phyloP scores from a whole-genome alignment of 306 rosid genomes.

The Leucaena leucocephala region DNA sequence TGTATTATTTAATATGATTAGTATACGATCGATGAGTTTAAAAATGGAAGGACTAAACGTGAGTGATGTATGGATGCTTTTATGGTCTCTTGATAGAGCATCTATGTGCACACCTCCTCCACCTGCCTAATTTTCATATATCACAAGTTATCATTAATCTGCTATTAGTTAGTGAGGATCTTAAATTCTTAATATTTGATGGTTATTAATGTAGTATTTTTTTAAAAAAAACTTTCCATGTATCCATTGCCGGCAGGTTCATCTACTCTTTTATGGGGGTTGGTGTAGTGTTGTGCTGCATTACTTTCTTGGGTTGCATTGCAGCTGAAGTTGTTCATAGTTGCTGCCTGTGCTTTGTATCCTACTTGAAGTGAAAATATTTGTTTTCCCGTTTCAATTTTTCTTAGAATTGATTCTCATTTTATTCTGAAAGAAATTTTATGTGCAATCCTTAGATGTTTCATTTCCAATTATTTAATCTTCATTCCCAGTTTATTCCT shows the following conservation, averaged over 20 bases:
- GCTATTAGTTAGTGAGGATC: conserved; percentile 14
- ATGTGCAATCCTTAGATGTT: conserved; percentile 18
- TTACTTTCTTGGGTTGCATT: conserved; percentile 77
- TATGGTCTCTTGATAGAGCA: neutral
- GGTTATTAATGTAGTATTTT: conserved; percentile 21
- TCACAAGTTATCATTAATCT: neutral
- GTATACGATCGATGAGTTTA: neutral
- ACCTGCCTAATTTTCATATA: neutral
- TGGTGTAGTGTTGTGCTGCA: conserved; percentile 70
- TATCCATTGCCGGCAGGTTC: conserved; percentile 66
- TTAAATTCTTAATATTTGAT: conserved; percentile 15
- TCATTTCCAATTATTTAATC: neutral
- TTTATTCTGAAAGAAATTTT: conserved; percentile 11
- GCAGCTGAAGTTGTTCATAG: conserved; percentile 87
- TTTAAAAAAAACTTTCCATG: neutral
- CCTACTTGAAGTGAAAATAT: conserved; percentile 42
- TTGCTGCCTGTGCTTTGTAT: conserved; percentile 97
- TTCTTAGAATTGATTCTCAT: conserved; percentile 28
- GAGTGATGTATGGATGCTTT: neutral
- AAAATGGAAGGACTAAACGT: conserved; percentile 10
- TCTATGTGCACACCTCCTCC: neutral
- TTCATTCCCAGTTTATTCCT: conserved; percentile 37
- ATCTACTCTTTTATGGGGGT: conserved; percentile 85
- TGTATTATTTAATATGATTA: conserved; percentile 13
- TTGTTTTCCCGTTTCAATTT: conserved; percentile 21